phyloP scores from a whole-genome alignment of 805 yeast genomes.

The Yamadazyma ubonensis region DNA sequence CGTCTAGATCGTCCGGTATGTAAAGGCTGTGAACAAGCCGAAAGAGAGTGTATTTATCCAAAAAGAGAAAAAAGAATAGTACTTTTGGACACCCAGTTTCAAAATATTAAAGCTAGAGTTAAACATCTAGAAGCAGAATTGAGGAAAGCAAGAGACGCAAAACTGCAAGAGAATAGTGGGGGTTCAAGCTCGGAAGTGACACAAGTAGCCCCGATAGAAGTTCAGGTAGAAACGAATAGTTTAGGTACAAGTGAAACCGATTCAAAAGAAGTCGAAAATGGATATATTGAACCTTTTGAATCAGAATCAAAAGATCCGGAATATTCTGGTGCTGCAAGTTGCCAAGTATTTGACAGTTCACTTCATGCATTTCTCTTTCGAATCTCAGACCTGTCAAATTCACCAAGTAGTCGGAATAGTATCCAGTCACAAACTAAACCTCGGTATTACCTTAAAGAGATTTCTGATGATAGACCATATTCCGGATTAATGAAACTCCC shows the following conservation, averaged over 20 bases:
- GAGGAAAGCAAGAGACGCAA: neutral
- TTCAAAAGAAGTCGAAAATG: neutral
- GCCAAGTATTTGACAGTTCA: conserved; percentile 13
- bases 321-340: conserved; percentile 10
- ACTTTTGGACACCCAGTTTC: conserved; percentile 13
- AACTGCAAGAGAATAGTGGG: no score
- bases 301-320: conserved; percentile 1
- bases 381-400: conserved; percentile 9
- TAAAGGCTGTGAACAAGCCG: conserved; percentile 8
- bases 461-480: conserved; percentile 5
- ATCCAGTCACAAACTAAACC: neutral
- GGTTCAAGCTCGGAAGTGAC: no score
- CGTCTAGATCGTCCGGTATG: conserved; percentile 13
- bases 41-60: conserved; percentile 13
- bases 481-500: conserved; percentile 12
- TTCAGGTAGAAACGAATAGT: no score
- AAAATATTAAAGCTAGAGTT: conserved; percentile 11
- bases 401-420: neutral
- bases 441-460: conserved; percentile 9
- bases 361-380: conserved; percentile 10
- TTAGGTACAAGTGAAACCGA: no score
- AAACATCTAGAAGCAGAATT: conserved; percentile 10
- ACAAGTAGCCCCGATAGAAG: no score
- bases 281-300: conserved; percentile 12
- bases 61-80: conserved; percentile 13